Base-by-base conservation (phyloP, 106 monocot genomes). In the Dactylorhiza incarnata region DNA sequence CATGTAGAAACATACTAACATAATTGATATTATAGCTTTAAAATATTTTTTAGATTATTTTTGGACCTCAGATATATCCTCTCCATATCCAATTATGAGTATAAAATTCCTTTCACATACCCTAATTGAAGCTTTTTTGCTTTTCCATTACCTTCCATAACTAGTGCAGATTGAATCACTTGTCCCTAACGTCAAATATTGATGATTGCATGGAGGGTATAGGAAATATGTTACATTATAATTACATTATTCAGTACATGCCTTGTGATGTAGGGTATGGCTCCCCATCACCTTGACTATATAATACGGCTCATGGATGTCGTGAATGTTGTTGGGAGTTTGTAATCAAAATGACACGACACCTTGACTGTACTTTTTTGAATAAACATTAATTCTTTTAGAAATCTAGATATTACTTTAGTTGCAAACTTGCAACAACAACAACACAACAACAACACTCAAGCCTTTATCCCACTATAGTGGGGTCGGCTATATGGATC, bases 1-100 rank as follows among this genome's bases (percentile, higher is more conserved):
- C 22, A 22, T 59, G 58, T 59, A 59, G 58, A 59, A 59, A 22
- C 58, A 59, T 59, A 59, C 58, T 59, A 59, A 59, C 20, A 59
- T 59, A 22, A 9, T 59, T 59, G 58, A 59, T 20, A 22, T 59
- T 37, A 20, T 59, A 59, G n/a, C 20, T 9, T 22, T 59, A 22
- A 7, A 59, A 20, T 59, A 20, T 7, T n/a, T 22, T 22, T 4
- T 19, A n/a, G 19, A 59, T 20, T 22, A 20, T 20, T 6, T 59
- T 4, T 7, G 58, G 7, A 20, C 22, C 6, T 59, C n/a, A 59
- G 1, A 22, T 20, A 59, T 59, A 59, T 22, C 58, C 22, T 59
- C 20, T 59, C 5, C 19, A 59, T 20, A 59, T 59, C 5, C 22
- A 59, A 59, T 9, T 6, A 59, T 37, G 37, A 22, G 58, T 22